Conservation (phyloP, 495 filamentous ascomycete species). For the Neurospora sp. region DNA sequence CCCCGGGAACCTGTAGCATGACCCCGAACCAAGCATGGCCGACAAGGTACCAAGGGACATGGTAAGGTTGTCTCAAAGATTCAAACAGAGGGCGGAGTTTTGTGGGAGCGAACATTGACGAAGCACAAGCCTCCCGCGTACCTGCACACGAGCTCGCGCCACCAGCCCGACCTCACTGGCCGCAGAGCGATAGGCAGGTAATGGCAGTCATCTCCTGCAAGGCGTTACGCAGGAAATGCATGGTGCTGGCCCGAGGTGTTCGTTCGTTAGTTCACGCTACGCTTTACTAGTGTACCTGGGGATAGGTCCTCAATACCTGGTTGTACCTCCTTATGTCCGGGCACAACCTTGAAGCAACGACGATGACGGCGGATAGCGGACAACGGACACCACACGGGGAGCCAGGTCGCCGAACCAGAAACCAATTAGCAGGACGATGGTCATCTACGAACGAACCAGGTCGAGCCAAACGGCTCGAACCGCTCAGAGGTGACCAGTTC, state of each 20-base stretch:
- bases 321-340: neutral
- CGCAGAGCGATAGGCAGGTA: neutral
- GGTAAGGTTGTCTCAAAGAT: conserved; percentile 16
- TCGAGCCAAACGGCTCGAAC: neutral
- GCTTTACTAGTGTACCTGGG: neutral
- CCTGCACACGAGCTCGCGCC: neutral
- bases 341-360: neutral
- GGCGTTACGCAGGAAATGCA: neutral
- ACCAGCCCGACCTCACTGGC: neutral
- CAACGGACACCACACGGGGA: neutral
- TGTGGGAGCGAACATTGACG: conserved; percentile 3
- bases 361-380: neutral
- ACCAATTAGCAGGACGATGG: neutral
- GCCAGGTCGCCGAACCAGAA: neutral
- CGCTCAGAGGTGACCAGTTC: neutral
- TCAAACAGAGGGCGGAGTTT: conserved; percentile 11
- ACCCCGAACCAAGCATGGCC: neutral
- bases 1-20: neutral
- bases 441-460: neutral
- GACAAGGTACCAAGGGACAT: conserved; percentile 7
- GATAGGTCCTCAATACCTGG: neutral
- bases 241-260: neutral
- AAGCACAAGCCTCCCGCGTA: conserved; percentile 2
- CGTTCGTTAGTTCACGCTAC: neutral
- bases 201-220: neutral